phyloP scores from a whole-genome alignment of 352 stramenopile species.

The Phytophthora fragariaefolia region DNA sequence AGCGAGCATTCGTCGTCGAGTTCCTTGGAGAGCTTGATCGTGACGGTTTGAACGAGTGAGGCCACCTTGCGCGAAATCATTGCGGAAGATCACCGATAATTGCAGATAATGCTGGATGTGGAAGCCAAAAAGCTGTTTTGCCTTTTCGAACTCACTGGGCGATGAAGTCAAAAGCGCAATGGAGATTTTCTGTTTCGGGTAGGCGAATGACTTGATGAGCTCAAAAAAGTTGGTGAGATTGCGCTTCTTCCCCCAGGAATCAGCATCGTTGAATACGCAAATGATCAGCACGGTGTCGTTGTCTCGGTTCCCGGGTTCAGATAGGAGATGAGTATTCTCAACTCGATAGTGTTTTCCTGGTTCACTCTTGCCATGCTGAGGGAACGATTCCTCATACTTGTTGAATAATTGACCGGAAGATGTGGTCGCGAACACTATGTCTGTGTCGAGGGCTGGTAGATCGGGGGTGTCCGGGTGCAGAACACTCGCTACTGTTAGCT shows the following conservation, averaged over 20 bases:
- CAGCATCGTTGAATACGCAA: constrained; percentile 35
- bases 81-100: constrained; percentile 45
- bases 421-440: constrained; percentile 5
- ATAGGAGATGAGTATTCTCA: constrained; percentile 19
- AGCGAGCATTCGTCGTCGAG: constrained; percentile 47
- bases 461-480: constrained; percentile 15
- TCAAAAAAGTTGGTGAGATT: constrained; percentile 37
- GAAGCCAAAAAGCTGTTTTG: constrained; percentile 18
- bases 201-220: constrained; percentile 38
- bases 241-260: constrained; percentile 44
- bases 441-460: background rate
- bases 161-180: constrained; percentile 48
- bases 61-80: constrained; percentile 36
- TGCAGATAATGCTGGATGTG: constrained; percentile 35
- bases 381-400: constrained; percentile 27
- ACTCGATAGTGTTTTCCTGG: constrained; percentile 28
- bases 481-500: constrained; percentile 9
- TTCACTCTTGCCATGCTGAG: constrained; percentile 29
- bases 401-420: background rate
- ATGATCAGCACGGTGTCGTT: constrained; percentile 36
- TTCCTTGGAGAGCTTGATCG: constrained; percentile 28
- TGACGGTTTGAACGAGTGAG: constrained; percentile 43
- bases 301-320: constrained; percentile 2
- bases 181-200: constrained; percentile 37
- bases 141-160: constrained; percentile 34